Base-by-base conservation (phyloP, 2,329 filamentous ascomycete species). In the Plectosphaerella plurivora region DNA sequence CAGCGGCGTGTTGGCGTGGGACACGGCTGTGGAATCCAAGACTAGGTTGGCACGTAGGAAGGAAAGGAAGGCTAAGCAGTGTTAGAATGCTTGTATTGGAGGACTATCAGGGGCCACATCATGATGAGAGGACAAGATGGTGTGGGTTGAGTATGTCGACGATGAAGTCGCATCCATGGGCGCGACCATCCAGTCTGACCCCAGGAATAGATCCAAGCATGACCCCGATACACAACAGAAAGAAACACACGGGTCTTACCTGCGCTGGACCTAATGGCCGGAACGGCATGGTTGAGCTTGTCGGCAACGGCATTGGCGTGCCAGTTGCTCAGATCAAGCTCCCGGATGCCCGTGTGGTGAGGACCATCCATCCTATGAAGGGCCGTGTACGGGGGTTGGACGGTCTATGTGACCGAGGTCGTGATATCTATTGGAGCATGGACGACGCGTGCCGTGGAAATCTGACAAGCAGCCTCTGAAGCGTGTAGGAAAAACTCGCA, bases 21-120 rank as follows among this genome's bases (percentile, higher is more conserved):
- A 81, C 57, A 87, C 70, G 52, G 83, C 73, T 56, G 76, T 84
- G 45, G 75, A 74, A 49, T 76, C 78, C 53, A 93, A 83, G 61
- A 86, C 85, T 51, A 94, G 81, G 64, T 94, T 94, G 57, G 88
- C 88, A 60, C 88, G 84, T 15, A 94, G 78, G 60, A 90, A 93
- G 52, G 84, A 87, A 70, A 94, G 87, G 74, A 94, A 94, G 24
- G 89, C 89, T 94, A 68, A 24, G 37, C 49, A 36, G 24, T n/a
- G 58, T 60, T 53, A 60, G 57, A 44, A 12, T 16, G 9, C 37
- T 15, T 42, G 20, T 47, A 20, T 48, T 50, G 15, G 20, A 56
- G 9, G 28, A 33, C 28, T 33, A 33, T 12, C 8, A 33, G 28
- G 28, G 28, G 28, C 28, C 28, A 33, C 28, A 33, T 33, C 28